Percentiles rank a stretch among this genome's conserved stretches.
These are phyloP conservation scores for Pythium brassicae DNA, from an alignment of 352 stramenopile genomes.

Conservation along the genomic window DNA sequence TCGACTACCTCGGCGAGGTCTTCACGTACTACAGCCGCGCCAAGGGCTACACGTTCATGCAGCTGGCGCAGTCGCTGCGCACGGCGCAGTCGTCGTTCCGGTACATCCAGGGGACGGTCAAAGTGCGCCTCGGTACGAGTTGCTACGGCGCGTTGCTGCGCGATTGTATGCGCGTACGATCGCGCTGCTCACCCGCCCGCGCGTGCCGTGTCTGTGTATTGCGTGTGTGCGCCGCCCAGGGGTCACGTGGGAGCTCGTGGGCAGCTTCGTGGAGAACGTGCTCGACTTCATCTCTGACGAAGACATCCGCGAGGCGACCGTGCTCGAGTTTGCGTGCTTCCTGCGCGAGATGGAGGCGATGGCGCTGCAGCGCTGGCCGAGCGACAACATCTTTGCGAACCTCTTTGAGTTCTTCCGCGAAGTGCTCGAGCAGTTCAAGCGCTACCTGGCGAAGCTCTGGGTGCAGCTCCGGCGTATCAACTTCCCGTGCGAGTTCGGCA, in stretches of 20 bases:
- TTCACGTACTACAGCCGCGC: slow-evolving; percentile 52
- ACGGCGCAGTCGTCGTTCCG: slow-evolving; percentile 59
- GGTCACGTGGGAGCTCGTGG: slow-evolving; percentile 63
- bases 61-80: slow-evolving; percentile 52
- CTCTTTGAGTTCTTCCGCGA: slow-evolving; percentile 60
- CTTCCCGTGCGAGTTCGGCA: slow-evolving; percentile 77
- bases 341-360: slow-evolving; percentile 30
- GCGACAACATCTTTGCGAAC: slow-evolving; percentile 58
- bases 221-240: slow-evolving; percentile 5
- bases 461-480: slow-evolving; percentile 46
- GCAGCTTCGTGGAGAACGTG: slow-evolving; percentile 56
- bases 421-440: slow-evolving; percentile 60
- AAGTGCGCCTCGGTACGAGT: slow-evolving; percentile 33
- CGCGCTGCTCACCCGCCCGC: too few relatives aligned
- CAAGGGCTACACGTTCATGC: slow-evolving; percentile 42
- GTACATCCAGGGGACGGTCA: slow-evolving; percentile 60
- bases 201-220: too few relatives aligned
- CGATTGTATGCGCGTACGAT: too few relatives aligned
- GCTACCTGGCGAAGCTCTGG: slow-evolving; percentile 59
- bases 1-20: slow-evolving; percentile 61
- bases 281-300: slow-evolving; percentile 68
- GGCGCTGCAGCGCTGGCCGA: slow-evolving; percentile 19
- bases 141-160: too few relatives aligned
- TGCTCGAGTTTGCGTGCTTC: slow-evolving; percentile 59
- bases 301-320: slow-evolving; percentile 61